Evolutionary conservation across 257 asterid genomes (phyloP), one percentile per base, ranked within the genome.

Genomic region (Nicotiana noctiflora): DNA sequence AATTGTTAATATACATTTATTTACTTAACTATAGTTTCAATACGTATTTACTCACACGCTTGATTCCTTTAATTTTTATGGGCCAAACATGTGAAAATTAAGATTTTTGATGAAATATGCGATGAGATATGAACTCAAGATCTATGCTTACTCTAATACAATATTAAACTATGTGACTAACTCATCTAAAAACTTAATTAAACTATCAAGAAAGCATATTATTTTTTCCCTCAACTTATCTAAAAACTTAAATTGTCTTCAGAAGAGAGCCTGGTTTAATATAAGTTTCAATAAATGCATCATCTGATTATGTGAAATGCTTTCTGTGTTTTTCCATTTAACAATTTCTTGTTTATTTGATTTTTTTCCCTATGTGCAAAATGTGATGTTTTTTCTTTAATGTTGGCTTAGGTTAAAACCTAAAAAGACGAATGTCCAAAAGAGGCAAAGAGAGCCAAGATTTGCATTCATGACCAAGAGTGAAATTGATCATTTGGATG

Each of bases 391-490:
- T 37, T 56, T 25, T 1, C 11, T 40, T 77, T 51, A n/a, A n/a
- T n/a, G 61, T 78, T 49, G 77, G 34, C 15, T 49, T 40, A 95
- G 98, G 81, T 86, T 91, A 86, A 90, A 90, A 80, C 84, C 94
- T 5, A 92, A 88, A 86, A 94, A 88, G 89, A 95, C 89, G 90
- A 91, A 84, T 2, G 12, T 40, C 77, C 92, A 81, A 68, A 93
- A 93, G 84, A 87, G 89, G 90, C 84, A 88, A 89, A 96, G 87
- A 78, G 94, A 92, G 65, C 88, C 95, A 77, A 90, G 98, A 90
- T 90, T 91, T 88, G 98, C 99, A 83, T 96, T 96, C 97, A 86
- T 89, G 95, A 96, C 98, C 25, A 94, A 96, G 96, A 92, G 94
- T 82, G 96, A 92, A 37, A 84, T 92, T 29, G 98, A 95, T 88